Conservation (phyloP, 805 yeast species). For the Kregervanrija pseudodelftensis region DNA sequence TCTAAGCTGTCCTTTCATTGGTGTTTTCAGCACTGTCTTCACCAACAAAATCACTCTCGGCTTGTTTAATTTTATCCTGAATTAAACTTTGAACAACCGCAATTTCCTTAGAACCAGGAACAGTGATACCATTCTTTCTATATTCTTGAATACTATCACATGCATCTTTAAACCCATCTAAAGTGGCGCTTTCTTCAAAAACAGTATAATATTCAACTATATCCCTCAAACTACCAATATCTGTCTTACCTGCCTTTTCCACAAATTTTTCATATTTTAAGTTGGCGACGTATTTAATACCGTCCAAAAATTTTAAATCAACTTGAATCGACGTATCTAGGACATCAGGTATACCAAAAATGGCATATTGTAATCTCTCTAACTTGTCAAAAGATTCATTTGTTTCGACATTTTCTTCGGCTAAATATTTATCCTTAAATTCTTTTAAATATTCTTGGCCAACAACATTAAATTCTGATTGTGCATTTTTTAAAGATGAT, state of each 20-base stretch:
- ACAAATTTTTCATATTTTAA: constrained; percentile 53
- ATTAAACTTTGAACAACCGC: constrained; percentile 30
- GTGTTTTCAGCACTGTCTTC: constrained; percentile 3
- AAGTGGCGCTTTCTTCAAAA: constrained; percentile 31
- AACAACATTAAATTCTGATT: constrained; percentile 35
- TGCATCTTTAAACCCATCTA: constrained; percentile 29
- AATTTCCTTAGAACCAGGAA: constrained; percentile 30
- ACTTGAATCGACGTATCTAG: constrained; percentile 51
- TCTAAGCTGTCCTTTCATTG: background rate
- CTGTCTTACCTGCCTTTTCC: constrained; percentile 28
- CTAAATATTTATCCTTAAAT: constrained; percentile 53
- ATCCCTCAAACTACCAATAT: constrained; percentile 36
- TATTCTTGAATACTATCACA: constrained; percentile 28
- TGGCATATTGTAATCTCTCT: constrained; percentile 71
- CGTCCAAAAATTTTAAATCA: constrained; percentile 54
- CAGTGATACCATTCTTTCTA: constrained; percentile 24
- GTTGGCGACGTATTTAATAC: constrained; percentile 62
- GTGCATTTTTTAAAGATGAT: constrained; percentile 57
- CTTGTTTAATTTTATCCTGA: constrained; percentile 23
- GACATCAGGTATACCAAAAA: constrained; percentile 78
- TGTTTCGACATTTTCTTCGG: constrained; percentile 45
- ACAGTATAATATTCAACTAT: constrained; percentile 30
- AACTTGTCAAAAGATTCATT: constrained; percentile 59
- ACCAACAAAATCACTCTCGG: constrained; percentile 13
- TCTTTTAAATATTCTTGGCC: constrained; percentile 45